Conservation (phyloP, 331 rosid genomes). For the Quercus lobata region DNA sequence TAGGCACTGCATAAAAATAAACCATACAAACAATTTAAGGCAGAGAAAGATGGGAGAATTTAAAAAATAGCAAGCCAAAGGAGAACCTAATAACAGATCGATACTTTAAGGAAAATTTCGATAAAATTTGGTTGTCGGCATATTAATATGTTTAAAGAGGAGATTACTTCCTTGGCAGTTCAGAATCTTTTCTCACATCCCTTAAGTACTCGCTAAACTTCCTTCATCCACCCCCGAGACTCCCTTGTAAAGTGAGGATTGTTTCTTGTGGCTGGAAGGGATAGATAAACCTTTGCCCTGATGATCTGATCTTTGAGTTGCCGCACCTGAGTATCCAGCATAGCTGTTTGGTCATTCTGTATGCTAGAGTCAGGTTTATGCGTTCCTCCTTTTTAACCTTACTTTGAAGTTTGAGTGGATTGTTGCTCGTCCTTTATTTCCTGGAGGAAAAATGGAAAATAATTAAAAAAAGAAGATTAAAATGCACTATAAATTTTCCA, state of each 20-base stretch:
- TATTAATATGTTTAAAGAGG: slow-evolving; percentile 5
- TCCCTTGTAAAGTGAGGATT: too few relatives aligned
- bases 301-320: too few relatives aligned
- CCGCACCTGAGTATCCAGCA: accelerated
- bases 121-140: background rate
- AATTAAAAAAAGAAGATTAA: too few relatives aligned
- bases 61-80: background rate
- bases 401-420: too few relatives aligned
- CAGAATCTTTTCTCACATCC: slow-evolving; percentile 93
- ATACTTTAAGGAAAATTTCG: background rate
- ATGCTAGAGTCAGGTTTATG: too few relatives aligned
- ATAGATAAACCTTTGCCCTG: too few relatives aligned
- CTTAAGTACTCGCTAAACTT: slow-evolving; percentile 33
- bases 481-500: too few relatives aligned
- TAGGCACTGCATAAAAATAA: slow-evolving; percentile 46
- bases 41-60: background rate
- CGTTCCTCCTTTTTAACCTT: too few relatives aligned
- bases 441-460: too few relatives aligned
- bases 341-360: too few relatives aligned
- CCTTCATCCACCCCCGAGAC: accelerated
- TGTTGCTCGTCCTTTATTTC: too few relatives aligned
- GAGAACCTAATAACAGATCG: background rate
- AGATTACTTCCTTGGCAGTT: slow-evolving; percentile 65
- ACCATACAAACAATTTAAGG: slow-evolving; percentile 5
- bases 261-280: too few relatives aligned